These are phyloP conservation scores for Claviceps digitariae DNA, from an alignment of 2,329 filamentous ascomycete genomes.

Conservation along the genomic window DNA sequence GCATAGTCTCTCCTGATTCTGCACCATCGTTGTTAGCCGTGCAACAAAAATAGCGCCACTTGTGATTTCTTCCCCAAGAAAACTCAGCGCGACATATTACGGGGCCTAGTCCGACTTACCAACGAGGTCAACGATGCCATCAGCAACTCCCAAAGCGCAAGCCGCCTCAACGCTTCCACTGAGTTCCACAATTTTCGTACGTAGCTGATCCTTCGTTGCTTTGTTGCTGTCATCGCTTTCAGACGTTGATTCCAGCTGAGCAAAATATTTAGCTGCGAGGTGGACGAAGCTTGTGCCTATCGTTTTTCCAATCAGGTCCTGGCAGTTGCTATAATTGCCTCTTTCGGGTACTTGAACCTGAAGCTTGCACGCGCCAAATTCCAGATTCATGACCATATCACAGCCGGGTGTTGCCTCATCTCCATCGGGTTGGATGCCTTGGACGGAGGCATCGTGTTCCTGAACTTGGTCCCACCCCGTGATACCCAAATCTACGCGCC, in stretches of 20 bases:
- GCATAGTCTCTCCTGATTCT: conserved; percentile 99
- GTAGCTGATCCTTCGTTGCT: conserved; percentile 39
- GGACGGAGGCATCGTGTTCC: conserved; percentile 64
- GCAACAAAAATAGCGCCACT: background rate
- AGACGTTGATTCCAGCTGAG: conserved; percentile 49
- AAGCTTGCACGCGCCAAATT: conserved; percentile 80
- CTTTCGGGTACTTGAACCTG: conserved; percentile 95
- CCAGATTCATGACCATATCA: conserved; percentile 78
- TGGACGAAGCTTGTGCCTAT: conserved; percentile 92
- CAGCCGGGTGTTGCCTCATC: conserved; percentile 44
- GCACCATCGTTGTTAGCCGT: conserved; percentile 8
- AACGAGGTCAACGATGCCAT: conserved; percentile 95
- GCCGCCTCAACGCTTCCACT: conserved; percentile 96
- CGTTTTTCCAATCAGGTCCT: conserved; percentile 79
- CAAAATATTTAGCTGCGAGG: conserved; percentile 73
- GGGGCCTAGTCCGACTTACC: conserved; percentile 42
- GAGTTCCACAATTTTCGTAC: conserved; percentile 84
- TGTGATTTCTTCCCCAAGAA: background rate
- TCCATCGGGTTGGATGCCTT: conserved; percentile 32
- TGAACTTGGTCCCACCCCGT: conserved; percentile 87
- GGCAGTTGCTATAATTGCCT: conserved; percentile 53
- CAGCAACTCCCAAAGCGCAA: conserved; percentile 86
- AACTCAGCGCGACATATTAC: too few relatives aligned
- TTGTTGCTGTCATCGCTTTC: conserved; percentile 25
- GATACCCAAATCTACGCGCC: conserved; percentile 85